Evolutionary conservation across 1,284 basidiomycete genomes (phyloP), one percentile per base, ranked within the genome.

Genomic region (Limonomyces culmigenus): DNA sequence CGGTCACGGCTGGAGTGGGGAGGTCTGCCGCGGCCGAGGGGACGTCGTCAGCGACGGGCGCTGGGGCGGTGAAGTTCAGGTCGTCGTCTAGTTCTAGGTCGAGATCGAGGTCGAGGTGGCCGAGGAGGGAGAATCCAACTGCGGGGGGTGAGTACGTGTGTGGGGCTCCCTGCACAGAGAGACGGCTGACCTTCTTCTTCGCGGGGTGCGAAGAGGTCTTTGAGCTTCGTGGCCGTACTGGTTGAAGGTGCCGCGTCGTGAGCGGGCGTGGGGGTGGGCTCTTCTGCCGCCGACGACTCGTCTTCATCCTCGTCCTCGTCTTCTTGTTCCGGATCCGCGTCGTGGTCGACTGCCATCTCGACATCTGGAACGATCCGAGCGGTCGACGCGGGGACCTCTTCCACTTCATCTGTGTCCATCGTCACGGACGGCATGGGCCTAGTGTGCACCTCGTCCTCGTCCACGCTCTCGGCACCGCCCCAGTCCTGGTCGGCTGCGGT

Each of bases 141-240:
- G 33, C 4, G 8, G 15, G 27, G 33, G 18, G 6, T n/a, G n/a
- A n/a, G n/a, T n/a, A n/a, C n/a, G n/a, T n/a, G n/a, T n/a, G n/a
- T n/a, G n/a, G n/a, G n/a, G n/a, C n/a, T 17, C 29, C 23, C 13
- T 1, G 33, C 17, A 13, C 13, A 14, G 37, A 16, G 23, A 38
- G 18, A 30, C 12, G n/a, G 48, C 60, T 13, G 41, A 76, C 77
- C 68, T 47, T 77, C 68, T 40, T 74, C 70, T 38, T 73, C 70
- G 18, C 60, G 59, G 0, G 77, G 75, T 10, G 70, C 72, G 42
- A 84, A 81, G 2, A 84, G 53, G 42, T 77, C 72, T 45, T 78
- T 79, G 15, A 84, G 58, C 27, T 60, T 60, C 10, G 25, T 8
- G 10, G 25, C 25, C n/a, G 25, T n/a, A 27, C n/a, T 8, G 25